Evolutionary conservation across 2,329 filamentous ascomycete species (phyloP), one percentile per base, ranked within the genome.

Genomic region (Calonectria montana): DNA sequence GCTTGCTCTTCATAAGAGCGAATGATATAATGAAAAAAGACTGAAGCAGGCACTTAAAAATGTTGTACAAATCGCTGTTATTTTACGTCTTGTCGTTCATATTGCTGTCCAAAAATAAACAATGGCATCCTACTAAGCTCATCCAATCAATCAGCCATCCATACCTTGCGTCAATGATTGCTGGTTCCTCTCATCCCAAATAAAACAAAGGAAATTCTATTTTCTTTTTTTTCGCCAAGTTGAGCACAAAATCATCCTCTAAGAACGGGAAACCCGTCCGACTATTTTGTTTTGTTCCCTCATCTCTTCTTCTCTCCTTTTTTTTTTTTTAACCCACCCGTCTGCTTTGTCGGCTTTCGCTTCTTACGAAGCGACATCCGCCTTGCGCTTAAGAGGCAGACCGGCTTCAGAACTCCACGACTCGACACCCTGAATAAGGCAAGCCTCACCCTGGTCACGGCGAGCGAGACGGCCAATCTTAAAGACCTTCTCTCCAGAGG

Each of bases 401-500:
- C 70, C 64, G 9, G 72, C 67, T 45, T 79, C 76, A 2, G 73
- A 71, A 29, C 63, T 79, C 83, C 83, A 84, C 2, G 79, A 77
- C 18, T 83, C 82, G 6, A 85, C 74, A 29, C 80, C 81, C 31
- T 80, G 78, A 12, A 85, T 79, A 6, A 81, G 73, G 69, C 83
- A 84, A 35, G 81, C 83, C 59, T 80, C 77, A 50, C 79, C 82
- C 12, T 81, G 84, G 13, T 85, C 85, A 77, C 91, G 89, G 74
- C 87, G 83, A 47, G 93, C 88, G 74, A 99, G 86, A 79, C 87
- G 89, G 18, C 96, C 97, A 72, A 98, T 91, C 29, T 86, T 88
- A 81, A 90, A 95, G 4, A 97, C 94, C 70, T 87, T 92, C 88
- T 98, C 96, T 1, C 75, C 76, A 18, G 90, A 88, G 29, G 86